Evolutionary conservation across 805 yeast species (phyloP).

Genomic region (Blastobotrys chiropterorum): DNA sequence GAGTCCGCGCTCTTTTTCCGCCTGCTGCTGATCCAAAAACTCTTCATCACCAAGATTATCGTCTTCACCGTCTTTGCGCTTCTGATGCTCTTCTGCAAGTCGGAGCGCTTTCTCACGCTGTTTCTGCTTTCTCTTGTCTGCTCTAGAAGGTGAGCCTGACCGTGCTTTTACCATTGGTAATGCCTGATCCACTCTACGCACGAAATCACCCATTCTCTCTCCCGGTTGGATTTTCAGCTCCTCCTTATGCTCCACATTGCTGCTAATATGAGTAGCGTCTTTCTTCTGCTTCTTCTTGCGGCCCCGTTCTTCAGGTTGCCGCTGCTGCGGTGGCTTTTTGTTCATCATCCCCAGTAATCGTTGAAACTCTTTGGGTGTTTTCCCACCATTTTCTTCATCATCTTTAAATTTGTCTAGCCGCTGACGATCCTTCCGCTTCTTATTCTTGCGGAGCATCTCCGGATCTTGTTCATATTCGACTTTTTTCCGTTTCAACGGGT

Average conservation of each 20-base stretch:
- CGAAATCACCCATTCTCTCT: constrained; percentile 35
- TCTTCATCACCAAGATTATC: too few species aligned
- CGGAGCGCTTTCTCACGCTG: constrained; percentile 20
- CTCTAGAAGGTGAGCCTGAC: constrained; percentile 28
- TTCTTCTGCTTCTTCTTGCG: constrained; percentile 6
- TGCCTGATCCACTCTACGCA: constrained; percentile 36
- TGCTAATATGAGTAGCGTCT: constrained; percentile 4
- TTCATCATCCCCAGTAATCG: constrained; percentile 25
- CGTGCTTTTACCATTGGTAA: constrained; percentile 34
- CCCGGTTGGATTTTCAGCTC: constrained; percentile 28
- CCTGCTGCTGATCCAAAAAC: constrained; percentile 23
- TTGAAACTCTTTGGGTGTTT: constrained; percentile 31
- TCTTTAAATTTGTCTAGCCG: constrained; percentile 7
- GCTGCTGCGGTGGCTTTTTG: constrained; percentile 2
- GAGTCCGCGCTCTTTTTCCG: constrained; percentile 15
- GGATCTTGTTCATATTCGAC: constrained; percentile 20
- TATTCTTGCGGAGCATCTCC: constrained; percentile 7
- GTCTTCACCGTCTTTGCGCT: constrained; percentile 20
- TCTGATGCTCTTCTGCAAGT: constrained; percentile 10
- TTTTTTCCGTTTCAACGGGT: constrained; percentile 18
- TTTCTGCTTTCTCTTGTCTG: constrained; percentile 23
- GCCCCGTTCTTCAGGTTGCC: constrained; percentile 6
- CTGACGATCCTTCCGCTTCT: constrained; percentile 14
- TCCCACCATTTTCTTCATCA: constrained; percentile 24
- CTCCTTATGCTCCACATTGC: not conserved